Conservation (phyloP, 1,284 basidiomycete genomes). For the Cutaneotrichosporon cutaneum region DNA sequence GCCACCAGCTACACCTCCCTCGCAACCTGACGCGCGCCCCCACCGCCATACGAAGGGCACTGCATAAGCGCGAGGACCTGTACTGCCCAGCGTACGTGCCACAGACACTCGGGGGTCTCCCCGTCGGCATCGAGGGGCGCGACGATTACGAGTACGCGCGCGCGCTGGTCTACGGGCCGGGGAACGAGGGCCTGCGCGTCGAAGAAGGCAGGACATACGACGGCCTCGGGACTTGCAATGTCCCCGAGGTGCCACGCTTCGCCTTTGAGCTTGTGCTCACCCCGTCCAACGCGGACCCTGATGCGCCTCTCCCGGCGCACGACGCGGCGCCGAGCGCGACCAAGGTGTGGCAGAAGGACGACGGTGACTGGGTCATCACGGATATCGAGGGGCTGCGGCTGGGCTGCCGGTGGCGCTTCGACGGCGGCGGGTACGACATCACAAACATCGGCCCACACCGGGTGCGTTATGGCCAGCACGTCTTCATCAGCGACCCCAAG, state of each 20-base stretch:
- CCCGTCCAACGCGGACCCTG: constrained; percentile 51
- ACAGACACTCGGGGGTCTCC: constrained; percentile 57
- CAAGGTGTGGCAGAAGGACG: constrained; percentile 61
- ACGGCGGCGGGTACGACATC: constrained; percentile 82
- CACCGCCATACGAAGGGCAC: neutral
- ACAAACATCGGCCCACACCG: constrained; percentile 76
- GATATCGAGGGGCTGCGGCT: constrained; percentile 69
- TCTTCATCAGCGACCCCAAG: constrained; percentile 69
- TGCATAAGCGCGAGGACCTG: constrained; percentile 60
- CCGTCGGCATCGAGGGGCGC: constrained; percentile 67
- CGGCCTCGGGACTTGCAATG: constrained; percentile 67
- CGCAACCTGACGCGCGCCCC: constrained; percentile 45
- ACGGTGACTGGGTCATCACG: constrained; percentile 66
- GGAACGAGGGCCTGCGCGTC: constrained; percentile 16
- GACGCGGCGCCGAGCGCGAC: constrained; percentile 66
- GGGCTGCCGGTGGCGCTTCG: constrained; percentile 71
- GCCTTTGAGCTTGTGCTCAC: constrained; percentile 72
- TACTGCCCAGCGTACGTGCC: constrained; percentile 70
- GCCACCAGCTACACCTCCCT: constrained; percentile 76
- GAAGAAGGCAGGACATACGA: constrained; percentile 57
- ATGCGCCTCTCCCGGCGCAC: constrained; percentile 59
- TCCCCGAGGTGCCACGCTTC: constrained; percentile 67
- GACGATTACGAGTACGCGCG: constrained; percentile 75
- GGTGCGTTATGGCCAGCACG: constrained; percentile 72
- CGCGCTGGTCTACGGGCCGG: constrained; percentile 59